Evolutionary conservation across 768 basidiomycete genomes (phyloP), one percentile per base, ranked within the genome.

Genomic region (Mycena vulgaris): DNA sequence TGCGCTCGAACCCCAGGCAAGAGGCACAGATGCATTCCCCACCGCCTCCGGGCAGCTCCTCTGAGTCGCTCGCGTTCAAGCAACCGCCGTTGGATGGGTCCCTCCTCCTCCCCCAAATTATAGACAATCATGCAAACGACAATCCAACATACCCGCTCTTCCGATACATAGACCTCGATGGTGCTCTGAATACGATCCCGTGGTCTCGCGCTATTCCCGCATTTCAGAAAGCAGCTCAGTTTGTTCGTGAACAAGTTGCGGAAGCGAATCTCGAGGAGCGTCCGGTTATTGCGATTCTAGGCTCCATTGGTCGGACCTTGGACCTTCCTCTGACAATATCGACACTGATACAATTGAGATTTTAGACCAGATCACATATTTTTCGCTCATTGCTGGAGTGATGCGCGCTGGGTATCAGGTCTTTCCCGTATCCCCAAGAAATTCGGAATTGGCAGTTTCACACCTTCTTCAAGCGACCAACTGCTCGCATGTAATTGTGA

Each of bases 321-420:
- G 28, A 84, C 51, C 80, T 83, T 48, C 77, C 80, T 5, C 59
- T 78, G 16, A 71, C 74, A 37, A 5, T 14, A 37, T 11, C 5
- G n/a, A 21, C 1, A 33, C 51, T 31, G 17, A 39, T 25, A 33
- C 23, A 16, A 14, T 21, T 5, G 23, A 82, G 84, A 85, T 51
- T n/a, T n/a, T n/a, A n/a, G n/a, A n/a, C n/a, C 75, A 72, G n/a
- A 75, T 80, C 69, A 77, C 81, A 3, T 83, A 77, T 65, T 75
- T 75, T 39, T 68, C 75, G 2, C 19, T 74, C 27, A 71, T 80
- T 13, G 48, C 73, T 2, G 77, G 76, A 16, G 71, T 78, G 14
- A 51, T 79, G 28, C 77, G 75, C 13, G 75, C 76, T 1, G 78
- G 75, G 13, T 74, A 68, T 40, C 55, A 61, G 25, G 52, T 64